Evolutionary conservation across 1,139 yeast genomes (phyloP).

Genomic region (Saccharomycopsis phalli): DNA sequence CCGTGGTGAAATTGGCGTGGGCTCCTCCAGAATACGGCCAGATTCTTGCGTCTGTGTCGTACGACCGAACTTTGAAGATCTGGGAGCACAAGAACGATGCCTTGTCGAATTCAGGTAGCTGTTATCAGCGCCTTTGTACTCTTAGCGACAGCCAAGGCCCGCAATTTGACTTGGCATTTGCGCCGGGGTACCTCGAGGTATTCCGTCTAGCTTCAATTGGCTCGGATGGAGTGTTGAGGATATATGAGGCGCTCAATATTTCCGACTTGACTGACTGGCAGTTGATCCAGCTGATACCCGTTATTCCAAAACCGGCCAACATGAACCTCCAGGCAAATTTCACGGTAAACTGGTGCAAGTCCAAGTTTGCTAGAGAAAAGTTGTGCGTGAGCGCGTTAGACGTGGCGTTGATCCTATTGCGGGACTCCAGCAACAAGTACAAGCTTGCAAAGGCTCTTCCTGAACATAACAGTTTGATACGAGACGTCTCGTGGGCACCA

Average conservation of each 20-base stretch:
- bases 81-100: slow-evolving; percentile 91
- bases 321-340: slow-evolving; percentile 85
- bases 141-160: slow-evolving; percentile 86
- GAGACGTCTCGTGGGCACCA: slow-evolving; percentile 96
- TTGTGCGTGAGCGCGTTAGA: slow-evolving; percentile 81
- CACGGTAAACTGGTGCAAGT: slow-evolving; percentile 88
- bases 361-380: slow-evolving; percentile 73
- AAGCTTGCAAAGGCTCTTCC: slow-evolving; percentile 30
- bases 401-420: slow-evolving; percentile 61
- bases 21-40: slow-evolving; percentile 93
- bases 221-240: slow-evolving; percentile 76
- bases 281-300: slow-evolving; percentile 31
- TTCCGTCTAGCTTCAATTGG: slow-evolving; percentile 82
- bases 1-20: slow-evolving; percentile 77
- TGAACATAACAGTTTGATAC: slow-evolving; percentile 78
- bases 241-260: slow-evolving; percentile 87
- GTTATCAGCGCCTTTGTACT: slow-evolving; percentile 65
- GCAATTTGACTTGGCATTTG: slow-evolving; percentile 79
- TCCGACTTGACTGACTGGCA: slow-evolving; percentile 80
- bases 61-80: slow-evolving; percentile 77
- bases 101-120: slow-evolving; percentile 60
- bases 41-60: slow-evolving; percentile 78
- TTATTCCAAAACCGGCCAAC: slow-evolving; percentile 25
- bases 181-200: slow-evolving; percentile 72
- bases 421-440: slow-evolving; percentile 10